These are phyloP conservation scores for Coemansia sp. DNA, from an alignment of 192 early-diverging fungal genomes.

Conservation along the genomic window DNA sequence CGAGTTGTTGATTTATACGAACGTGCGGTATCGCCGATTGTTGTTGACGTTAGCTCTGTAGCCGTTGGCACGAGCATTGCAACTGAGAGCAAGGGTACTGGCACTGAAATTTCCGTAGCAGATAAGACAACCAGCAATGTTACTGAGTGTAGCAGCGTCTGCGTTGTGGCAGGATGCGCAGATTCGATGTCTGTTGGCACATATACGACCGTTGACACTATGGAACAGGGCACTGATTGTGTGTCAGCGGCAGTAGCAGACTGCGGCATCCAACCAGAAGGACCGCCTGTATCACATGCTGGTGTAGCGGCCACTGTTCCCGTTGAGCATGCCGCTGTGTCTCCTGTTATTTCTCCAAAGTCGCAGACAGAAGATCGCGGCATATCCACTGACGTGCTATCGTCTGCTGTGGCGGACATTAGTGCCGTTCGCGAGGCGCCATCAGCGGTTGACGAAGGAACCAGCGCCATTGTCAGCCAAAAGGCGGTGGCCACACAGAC, in stretches of 20 bases:
- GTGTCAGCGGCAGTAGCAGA: neutral
- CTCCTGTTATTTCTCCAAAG: neutral
- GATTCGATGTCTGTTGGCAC: slow-evolving; percentile 11
- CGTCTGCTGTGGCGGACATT: neutral
- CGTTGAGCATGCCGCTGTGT: slow-evolving; percentile 8
- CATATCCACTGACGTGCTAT: neutral
- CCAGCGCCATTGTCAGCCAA: neutral
- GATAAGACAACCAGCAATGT: slow-evolving; percentile 20
- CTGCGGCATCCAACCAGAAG: neutral
- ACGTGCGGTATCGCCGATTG: neutral
- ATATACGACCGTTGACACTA: neutral
- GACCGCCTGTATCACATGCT: neutral
- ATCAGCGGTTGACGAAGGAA: neutral
- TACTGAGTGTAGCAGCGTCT: neutral
- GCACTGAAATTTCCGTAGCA: neutral
- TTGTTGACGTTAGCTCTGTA: neutral
- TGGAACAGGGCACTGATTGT: slow-evolving; percentile 10
- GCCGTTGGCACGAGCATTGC: slow-evolving; percentile 7
- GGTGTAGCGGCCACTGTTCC: neutral
- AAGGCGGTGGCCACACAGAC: neutral
- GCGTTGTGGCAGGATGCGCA: slow-evolving; percentile 11
- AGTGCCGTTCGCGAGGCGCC: neutral
- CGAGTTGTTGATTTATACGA: slow-evolving; percentile 4
- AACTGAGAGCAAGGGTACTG: slow-evolving; percentile 6
- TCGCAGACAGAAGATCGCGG: neutral